phyloP scores from a whole-genome alignment of 805 yeast species.

The Candida loeiensis region DNA sequence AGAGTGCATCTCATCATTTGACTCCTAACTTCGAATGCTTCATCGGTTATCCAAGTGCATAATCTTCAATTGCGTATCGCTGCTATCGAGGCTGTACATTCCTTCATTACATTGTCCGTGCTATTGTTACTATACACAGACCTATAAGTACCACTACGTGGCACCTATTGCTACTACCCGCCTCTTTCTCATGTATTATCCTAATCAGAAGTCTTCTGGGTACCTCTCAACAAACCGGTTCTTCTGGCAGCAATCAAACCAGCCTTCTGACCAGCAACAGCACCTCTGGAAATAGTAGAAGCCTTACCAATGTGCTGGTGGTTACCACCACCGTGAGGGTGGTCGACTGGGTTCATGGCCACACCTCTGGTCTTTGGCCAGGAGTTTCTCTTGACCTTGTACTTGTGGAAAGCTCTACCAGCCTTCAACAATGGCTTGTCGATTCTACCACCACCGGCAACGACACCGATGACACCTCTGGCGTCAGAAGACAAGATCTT shows the following conservation, averaged over 20 bases:
- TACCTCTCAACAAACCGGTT: slow-evolving; percentile 99
- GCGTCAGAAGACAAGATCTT: slow-evolving; percentile 92
- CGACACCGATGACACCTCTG: slow-evolving; percentile 99
- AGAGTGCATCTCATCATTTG: too few species aligned
- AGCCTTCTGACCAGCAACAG: slow-evolving; percentile 99
- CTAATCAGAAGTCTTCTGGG: slow-evolving; percentile 71
- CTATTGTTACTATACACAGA: too few species aligned
- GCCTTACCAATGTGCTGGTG: slow-evolving; percentile 99
- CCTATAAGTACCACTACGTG: too few species aligned
- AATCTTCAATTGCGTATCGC: too few species aligned
- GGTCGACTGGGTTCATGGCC: slow-evolving; percentile 99
- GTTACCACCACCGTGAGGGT: slow-evolving; percentile 99
- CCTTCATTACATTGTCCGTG: too few species aligned
- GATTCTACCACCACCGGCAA: slow-evolving; percentile 99
- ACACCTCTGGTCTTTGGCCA: slow-evolving; percentile 99
- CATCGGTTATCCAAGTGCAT: too few species aligned
- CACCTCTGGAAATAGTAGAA: slow-evolving; percentile 98
- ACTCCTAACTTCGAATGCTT: too few species aligned
- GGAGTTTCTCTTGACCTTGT: slow-evolving; percentile 98
- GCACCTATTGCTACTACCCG: neutral
- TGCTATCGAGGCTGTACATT: too few species aligned
- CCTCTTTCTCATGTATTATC: slow-evolving; percentile 6
- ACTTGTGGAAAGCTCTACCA: slow-evolving; percentile 99
- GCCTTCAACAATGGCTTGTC: slow-evolving; percentile 99
- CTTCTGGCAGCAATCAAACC: slow-evolving; percentile 99